These are phyloP conservation scores for Lachancea nothofagi DNA, from an alignment of 805 yeast species.

Conservation along the genomic window DNA sequence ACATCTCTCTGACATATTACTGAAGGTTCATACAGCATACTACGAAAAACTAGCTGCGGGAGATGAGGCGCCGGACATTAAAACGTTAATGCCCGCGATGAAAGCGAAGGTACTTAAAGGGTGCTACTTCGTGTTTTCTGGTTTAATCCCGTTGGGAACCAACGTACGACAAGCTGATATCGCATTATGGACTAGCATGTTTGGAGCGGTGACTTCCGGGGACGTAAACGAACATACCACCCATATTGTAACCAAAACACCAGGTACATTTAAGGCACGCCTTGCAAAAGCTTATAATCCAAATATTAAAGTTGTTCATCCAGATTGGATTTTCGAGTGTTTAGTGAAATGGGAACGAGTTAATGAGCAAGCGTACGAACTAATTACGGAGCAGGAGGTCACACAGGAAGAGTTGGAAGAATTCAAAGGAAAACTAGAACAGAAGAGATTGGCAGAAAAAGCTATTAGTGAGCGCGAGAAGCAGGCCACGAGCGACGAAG, in stretches of 20 bases:
- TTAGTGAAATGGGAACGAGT: constrained; percentile 71
- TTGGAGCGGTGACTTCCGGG: constrained; percentile 79
- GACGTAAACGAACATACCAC: constrained; percentile 72
- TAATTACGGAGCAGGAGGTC: constrained; percentile 47
- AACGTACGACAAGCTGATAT: constrained; percentile 72
- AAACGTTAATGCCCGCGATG: constrained; percentile 67
- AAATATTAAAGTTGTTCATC: constrained; percentile 69
- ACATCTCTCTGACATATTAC: constrained; percentile 56
- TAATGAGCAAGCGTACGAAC: constrained; percentile 52
- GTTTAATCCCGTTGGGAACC: constrained; percentile 82
- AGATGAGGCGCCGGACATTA: constrained; percentile 55
- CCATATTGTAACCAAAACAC: constrained; percentile 77
- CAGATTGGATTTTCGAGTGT: constrained; percentile 90
- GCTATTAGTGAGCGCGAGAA: constrained; percentile 7
- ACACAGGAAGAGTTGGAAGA: constrained; percentile 38
- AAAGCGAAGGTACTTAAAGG: constrained; percentile 64
- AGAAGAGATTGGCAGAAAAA: constrained; percentile 37
- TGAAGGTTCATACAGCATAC: constrained; percentile 60
- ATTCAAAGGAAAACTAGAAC: constrained; percentile 29
- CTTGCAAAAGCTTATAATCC: constrained; percentile 64
- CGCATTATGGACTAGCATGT: constrained; percentile 85
- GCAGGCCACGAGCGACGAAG: constrained; percentile 20
- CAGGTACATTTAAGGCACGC: constrained; percentile 79
- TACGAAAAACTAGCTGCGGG: constrained; percentile 45
- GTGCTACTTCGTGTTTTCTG: constrained; percentile 72